phyloP scores from a whole-genome alignment of 2,329 filamentous ascomycete genomes.

The Ploettnerulaceae sp. region DNA sequence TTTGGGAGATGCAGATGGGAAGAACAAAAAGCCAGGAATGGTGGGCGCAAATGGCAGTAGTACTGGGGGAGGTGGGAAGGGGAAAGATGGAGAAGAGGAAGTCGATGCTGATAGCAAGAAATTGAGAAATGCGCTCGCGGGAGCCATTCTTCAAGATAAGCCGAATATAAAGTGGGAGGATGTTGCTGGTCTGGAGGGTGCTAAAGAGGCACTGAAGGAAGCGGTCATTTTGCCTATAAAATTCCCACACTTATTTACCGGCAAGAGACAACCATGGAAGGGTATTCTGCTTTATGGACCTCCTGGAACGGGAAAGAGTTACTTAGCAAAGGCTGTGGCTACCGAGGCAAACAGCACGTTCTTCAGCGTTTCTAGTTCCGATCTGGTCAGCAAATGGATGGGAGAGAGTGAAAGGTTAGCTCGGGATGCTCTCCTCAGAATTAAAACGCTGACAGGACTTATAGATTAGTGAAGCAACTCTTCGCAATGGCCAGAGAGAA shows the following conservation, averaged over 20 bases:
- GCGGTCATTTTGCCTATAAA: conserved; percentile 97
- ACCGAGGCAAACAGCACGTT: conserved; percentile 99
- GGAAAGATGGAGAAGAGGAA: conserved; percentile 55
- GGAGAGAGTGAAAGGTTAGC: conserved; percentile 91
- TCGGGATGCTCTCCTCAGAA: background rate
- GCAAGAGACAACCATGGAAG: conserved; percentile 97
- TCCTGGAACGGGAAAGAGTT: conserved; percentile 95
- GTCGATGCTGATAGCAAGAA: conserved; percentile 95
- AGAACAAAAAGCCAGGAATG: conserved; percentile 65
- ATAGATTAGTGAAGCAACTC: conserved; percentile 77
- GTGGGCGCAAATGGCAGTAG: conserved; percentile 68
- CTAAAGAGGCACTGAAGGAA: conserved; percentile 96
- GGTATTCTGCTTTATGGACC: conserved; percentile 94
- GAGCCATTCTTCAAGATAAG: conserved; percentile 90
- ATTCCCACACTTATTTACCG: conserved; percentile 92
- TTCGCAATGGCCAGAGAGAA: conserved; percentile 98
- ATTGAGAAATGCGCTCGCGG: conserved; percentile 80
- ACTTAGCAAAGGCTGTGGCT: conserved; percentile 93
- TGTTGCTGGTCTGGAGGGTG: conserved; percentile 86
- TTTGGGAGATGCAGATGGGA: conserved; percentile 67
- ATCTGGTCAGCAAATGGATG: conserved; percentile 99
- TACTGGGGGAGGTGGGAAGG: conserved; percentile 56
- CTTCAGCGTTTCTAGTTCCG: conserved; percentile 96
- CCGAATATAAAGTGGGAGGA: conserved; percentile 98
- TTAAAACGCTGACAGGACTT: conserved; percentile 8